Base-by-base conservation (phyloP, 2,329 filamentous ascomycete species). In the Parasarocladium wereldwijsianum region DNA sequence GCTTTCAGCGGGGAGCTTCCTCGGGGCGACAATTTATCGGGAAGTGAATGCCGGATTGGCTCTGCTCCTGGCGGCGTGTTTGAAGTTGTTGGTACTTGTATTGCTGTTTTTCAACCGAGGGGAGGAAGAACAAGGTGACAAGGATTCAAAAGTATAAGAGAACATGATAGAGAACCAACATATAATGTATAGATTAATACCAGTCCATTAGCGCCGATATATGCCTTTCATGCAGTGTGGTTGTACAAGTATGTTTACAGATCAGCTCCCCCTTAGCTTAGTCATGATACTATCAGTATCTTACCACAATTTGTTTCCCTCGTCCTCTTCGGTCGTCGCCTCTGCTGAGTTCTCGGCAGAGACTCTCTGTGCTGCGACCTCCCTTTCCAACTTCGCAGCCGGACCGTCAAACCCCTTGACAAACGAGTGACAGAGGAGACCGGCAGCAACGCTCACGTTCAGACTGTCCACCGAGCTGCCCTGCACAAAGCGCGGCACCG, bases 401-500 rank as follows among this genome's bases (percentile, higher is more conserved):
- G n/a, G n/a, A 44, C 29, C 57, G 52, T 2, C 23, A 18, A 13
- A 22, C 20, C 34, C 50, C 43, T 55, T 65, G 43, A 82, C 47
- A 44, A 90, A 83, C 1, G 76, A 62, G 38, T 76, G 67, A 37
- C 76, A 76, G 29, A 96, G 55, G 28, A 96, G 57, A 1, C 73
- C 84, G 6, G 82, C 73, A 2, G 90, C 87, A 13, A 93, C 86
- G 46, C 82, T 84, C 22, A 96, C 90, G 48, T 98, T 96, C 49
- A 98, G 56, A 50, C 85, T 93, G 52, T 96, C 87, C 3, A 98
- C 73, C 47, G 40, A 73, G 49, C 44, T 66, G 47, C 43, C 60
- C 37, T 46, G 57, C 24, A 52, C 64, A 39, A 50, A 66, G 50
- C 50, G 68, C 39, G 64, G 65, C 32, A 98, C 82, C 6, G 75